A percentile compares a stretch with the other conserved stretches of the same genome.
These are phyloP conservation scores for Trichoderma asperelloides DNA, from an alignment of 495 filamentous ascomycete genomes.

Conservation along the genomic window DNA sequence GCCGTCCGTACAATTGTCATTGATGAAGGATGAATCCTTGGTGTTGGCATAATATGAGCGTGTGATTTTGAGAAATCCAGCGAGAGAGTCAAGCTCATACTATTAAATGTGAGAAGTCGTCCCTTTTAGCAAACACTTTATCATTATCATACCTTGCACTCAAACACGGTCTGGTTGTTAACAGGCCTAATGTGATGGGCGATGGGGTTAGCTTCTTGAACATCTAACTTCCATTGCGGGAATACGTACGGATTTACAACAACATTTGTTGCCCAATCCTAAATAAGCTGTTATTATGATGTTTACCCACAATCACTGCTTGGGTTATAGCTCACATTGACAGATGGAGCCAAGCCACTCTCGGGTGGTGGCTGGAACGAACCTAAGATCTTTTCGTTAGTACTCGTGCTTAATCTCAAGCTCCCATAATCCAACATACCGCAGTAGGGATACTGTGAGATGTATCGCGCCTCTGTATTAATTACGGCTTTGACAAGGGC, in stretches of 20 bases:
- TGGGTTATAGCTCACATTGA: conserved; percentile 32
- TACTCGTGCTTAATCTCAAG: not conserved
- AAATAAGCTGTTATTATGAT: not conserved
- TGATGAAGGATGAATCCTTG: conserved; percentile 49
- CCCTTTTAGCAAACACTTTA: not conserved
- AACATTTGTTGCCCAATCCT: conserved; percentile 9
- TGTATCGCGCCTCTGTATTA: conserved; percentile 56
- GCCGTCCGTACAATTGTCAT: conserved; percentile 38
- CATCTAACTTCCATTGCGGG: not conserved
- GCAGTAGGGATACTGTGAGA: conserved; percentile 51
- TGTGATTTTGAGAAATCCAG: conserved; percentile 53
- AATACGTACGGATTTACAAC: conserved; percentile 16
- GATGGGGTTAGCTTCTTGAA: not conserved
- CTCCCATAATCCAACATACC: conserved; percentile 42
- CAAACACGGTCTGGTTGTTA: conserved; percentile 58
- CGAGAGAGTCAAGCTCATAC: conserved; percentile 60
- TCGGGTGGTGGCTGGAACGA: conserved; percentile 28
- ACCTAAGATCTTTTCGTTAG: conserved; percentile 14
- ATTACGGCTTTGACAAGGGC: conserved; percentile 54
- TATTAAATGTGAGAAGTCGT: conserved; percentile 18
- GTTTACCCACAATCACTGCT: conserved; percentile 71
- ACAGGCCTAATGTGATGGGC: not conserved
- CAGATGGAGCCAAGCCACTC: not conserved
- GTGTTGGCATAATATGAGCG: conserved; percentile 51
- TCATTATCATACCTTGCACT: conserved; percentile 51